Evolutionary conservation across 2,329 filamentous ascomycete genomes (phyloP), one percentile per base, ranked within the genome.

Genomic region (Stachybotrys echinatus): DNA sequence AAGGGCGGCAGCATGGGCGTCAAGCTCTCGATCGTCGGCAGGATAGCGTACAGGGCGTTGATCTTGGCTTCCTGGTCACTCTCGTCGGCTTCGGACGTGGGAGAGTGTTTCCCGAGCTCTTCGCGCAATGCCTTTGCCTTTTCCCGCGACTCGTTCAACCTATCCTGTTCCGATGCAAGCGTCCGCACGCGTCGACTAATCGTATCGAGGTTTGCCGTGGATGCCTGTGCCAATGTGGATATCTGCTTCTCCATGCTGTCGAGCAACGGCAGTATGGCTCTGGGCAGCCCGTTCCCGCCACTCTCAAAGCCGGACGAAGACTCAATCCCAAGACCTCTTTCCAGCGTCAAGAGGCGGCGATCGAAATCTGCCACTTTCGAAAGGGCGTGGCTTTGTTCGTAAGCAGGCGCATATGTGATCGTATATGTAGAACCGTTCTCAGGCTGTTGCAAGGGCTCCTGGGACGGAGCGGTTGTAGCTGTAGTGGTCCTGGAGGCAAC

Each of bases 341-440:
- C 94, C 45, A 99, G 74, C 23, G 87, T 74, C 3, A 86, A 74
- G 19, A 99, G 80, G 5, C 94, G 83, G 23, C 82, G 79, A 64
- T 97, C 92, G 61, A 99, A 96, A 54, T 94, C 88, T 21, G 92
- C 89, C 6, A 89, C 87, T 66, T 91, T 88, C 31, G 85, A 83
- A 34, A 96, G 75, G 22, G 86, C 82, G 61, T 89, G 86, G 39
- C 76, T 84, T 62, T 86, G 78, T 58, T 85, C 80, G 56, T 84
- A 88, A 46, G 69, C 77, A 42, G 74, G 85, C 27, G 81, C 77
- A 57, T 86, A 86, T 23, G 81, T 84, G 45, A 86, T 71, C 1
- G 81, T 85, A 59, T 86, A 87, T 27, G 80, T 85, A 34, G 79
- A 70, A 17, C 65, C 66, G 48, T 61, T 49, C 47, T 56, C 52